Evolutionary conservation across 2,329 filamentous ascomycete species (phyloP), one percentile per base, ranked within the genome.

Genomic region (Cercospora berteroae): DNA sequence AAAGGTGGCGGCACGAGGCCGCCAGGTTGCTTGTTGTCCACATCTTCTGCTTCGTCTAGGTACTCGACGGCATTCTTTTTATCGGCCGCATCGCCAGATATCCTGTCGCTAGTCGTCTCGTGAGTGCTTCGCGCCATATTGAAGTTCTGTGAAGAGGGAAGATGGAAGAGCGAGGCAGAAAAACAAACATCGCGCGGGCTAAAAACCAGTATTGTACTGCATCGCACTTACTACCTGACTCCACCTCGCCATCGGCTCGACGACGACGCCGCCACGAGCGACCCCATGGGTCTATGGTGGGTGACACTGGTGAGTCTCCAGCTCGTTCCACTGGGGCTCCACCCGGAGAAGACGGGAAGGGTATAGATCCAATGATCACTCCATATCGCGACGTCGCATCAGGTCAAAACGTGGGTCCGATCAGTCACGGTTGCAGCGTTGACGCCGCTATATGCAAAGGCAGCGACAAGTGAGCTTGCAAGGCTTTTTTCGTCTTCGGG

Each of bases 41-140:
- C 67, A 66, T 66, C 61, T 25, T 71, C 67, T 10, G 71, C 63
- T 29, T 73, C 70, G 48, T 73, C 71, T 20, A 70, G 56, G 27
- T 65, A 70, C 13, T 71, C 70, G n/a, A 67, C 58, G 36, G 36
- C 67, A n/a, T 67, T 59, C 59, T 71, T 70, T 9, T 39, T 44
- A 31, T 70, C 67, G 23, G 59, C 64, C 18, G 60, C 65, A n/a
- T 66, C 63, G 29, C 60, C 63, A n/a, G 68, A 67, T 50, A 71
- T 67, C 33, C 69, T 70, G 29, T 73, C 71, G 64, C 69, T 69
- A 55, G 63, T 18, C 12, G 44, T 55, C 1, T 65, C 39, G 65
- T 71, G 65, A 71, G 71, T 65, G 50, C 60, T 67, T 18, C 18
- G 61, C 10, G 61, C 31, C 68, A 71, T 72, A 9, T 23, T 60